phyloP scores from a whole-genome alignment of 257 asterid species.

The Oldenlandia corymbosa region DNA sequence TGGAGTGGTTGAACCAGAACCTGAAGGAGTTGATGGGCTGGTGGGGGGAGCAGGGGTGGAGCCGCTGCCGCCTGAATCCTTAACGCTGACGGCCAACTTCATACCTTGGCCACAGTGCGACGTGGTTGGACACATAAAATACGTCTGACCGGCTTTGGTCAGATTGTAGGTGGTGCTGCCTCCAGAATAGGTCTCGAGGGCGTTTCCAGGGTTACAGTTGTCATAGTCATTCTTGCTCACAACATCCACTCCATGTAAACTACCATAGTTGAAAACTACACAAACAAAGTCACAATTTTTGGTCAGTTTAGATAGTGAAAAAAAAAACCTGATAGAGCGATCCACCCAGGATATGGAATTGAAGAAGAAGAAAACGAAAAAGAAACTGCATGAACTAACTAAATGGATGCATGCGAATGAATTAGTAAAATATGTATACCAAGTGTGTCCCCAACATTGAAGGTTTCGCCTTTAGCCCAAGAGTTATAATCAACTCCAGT shows the following conservation, averaged over 20 bases:
- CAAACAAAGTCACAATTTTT: neutral
- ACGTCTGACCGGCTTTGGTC: conserved; percentile 29
- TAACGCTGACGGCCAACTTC: conserved; percentile 44
- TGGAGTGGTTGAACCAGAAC: conserved; percentile 14
- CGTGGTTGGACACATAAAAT: conserved; percentile 47
- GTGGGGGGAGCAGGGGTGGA: neutral
- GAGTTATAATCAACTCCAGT: conserved; percentile 20
- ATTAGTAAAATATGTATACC: conserved; percentile 26
- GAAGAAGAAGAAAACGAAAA: too few relatives aligned
- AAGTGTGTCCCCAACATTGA: conserved; percentile 41
- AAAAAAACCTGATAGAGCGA: too few relatives aligned
- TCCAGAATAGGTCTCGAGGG: conserved; percentile 20
- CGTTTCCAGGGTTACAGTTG: conserved; percentile 32
- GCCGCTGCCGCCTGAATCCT: conserved; percentile 18
- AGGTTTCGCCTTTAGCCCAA: conserved; percentile 46
- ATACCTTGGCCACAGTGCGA: conserved; percentile 53
- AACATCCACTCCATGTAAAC: conserved; percentile 40
- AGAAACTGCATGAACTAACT: too few relatives aligned
- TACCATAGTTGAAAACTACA: conserved; percentile 49
- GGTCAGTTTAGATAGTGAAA: too few relatives aligned
- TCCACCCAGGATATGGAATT: too few relatives aligned
- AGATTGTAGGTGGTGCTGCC: conserved; percentile 46
- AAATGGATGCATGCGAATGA: neutral
- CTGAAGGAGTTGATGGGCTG: conserved; percentile 16
- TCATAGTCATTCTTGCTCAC: conserved; percentile 34